phyloP scores from a whole-genome alignment of 176 grass and related monocot species.

The Eragrostis nindensis region DNA sequence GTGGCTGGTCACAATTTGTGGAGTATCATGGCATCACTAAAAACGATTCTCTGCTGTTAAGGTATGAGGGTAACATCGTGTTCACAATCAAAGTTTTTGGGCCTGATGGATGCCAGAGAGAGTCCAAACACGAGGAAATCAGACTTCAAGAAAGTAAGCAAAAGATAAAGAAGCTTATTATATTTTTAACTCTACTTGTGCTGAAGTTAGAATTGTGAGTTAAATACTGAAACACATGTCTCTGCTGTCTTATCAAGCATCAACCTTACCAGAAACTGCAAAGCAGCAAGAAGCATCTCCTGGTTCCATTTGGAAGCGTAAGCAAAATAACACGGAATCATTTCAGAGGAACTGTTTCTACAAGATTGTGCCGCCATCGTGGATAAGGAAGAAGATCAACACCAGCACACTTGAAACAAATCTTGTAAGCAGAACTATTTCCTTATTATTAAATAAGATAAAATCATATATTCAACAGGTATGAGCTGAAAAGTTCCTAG shows the following conservation, averaged over 20 bases:
- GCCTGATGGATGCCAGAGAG: constrained; percentile 2
- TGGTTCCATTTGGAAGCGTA: neutral
- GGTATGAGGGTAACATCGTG: neutral
- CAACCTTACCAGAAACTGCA: too few relatives aligned
- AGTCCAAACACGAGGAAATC: neutral
- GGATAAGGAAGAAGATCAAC: constrained; percentile 41
- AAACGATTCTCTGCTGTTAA: too few relatives aligned
- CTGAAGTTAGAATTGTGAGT: neutral
- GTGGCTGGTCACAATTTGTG: too few relatives aligned
- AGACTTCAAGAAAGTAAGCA: neutral
- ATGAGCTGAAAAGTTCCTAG: too few relatives aligned
- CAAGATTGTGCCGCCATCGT: neutral
- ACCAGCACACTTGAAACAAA: neutral
- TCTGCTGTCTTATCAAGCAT: neutral
- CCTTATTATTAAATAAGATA: neutral
- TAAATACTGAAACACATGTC: neutral
- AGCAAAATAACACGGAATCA: neutral
- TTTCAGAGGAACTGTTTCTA: neutral
- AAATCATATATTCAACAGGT: too few relatives aligned
- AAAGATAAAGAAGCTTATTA: neutral
- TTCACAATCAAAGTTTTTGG: constrained; percentile 19
- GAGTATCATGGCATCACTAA: too few relatives aligned
- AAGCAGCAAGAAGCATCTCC: constrained; percentile 3
- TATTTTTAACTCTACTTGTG: neutral
- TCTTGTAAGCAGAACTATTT: constrained; percentile 25